Conservation (phyloP, 2,329 filamentous ascomycete species). For the Nigrospora osmanthi region DNA sequence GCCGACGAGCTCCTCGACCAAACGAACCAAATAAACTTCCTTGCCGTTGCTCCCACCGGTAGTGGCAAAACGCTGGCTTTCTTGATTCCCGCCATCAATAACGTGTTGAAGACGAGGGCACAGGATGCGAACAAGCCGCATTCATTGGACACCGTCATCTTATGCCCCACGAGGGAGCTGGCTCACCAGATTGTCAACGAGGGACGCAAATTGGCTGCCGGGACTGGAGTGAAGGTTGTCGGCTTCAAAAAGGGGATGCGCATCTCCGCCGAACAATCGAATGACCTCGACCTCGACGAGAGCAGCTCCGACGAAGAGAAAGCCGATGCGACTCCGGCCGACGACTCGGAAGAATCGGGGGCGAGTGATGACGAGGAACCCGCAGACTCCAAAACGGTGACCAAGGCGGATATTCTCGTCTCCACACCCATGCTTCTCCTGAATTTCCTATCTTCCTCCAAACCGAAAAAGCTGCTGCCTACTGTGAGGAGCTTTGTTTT, state of each 20-base stretch:
- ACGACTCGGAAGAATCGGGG: constrained; percentile 26
- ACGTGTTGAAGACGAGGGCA: constrained; percentile 47
- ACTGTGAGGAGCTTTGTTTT: constrained; percentile 69
- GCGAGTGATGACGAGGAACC: constrained; percentile 6
- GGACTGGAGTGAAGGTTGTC: constrained; percentile 71
- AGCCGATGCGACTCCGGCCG: constrained; percentile 7
- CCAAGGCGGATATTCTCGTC: constrained; percentile 72
- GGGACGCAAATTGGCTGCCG: constrained; percentile 69
- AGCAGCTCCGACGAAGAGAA: constrained; percentile 27
- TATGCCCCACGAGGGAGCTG: constrained; percentile 74
- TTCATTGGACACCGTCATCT: constrained; percentile 57
- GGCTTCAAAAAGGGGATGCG: constrained; percentile 82
- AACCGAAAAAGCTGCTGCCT: constrained; percentile 46
- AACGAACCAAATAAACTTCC: constrained; percentile 53
- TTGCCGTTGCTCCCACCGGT: constrained; percentile 88
- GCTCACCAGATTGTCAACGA: constrained; percentile 78
- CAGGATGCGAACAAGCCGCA: constrained; percentile 29
- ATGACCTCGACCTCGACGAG: constrained; percentile 27
- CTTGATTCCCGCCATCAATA: constrained; percentile 77
- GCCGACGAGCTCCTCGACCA: constrained; percentile 24
- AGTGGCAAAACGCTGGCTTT: constrained; percentile 96
- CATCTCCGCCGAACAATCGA: constrained; percentile 41
- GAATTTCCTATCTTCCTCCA: constrained; percentile 55
- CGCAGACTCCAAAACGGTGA: constrained; percentile 30
- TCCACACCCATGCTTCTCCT: constrained; percentile 74